Evolutionary conservation across 78 protist genomes (phyloP), one percentile per base, ranked within the genome.

Genomic region (Goniomonas avonlea): DNA sequence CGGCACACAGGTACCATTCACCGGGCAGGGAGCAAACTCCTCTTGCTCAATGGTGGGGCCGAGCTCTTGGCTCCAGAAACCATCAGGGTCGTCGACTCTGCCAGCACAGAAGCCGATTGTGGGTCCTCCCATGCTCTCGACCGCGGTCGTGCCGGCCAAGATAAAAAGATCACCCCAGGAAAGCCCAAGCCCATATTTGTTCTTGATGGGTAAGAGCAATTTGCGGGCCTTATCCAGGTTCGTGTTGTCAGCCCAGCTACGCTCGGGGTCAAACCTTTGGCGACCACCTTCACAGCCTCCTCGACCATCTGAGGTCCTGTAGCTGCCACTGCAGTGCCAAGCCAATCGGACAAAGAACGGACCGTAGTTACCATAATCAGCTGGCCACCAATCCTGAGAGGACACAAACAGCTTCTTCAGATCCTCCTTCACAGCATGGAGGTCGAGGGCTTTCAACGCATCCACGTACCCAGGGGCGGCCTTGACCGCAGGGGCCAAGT

Each of bases 131-230:
- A 81, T 81, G 8, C 41, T 1, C 56, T 77, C 71, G 65, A 81
- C 3, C 20, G 89, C 89, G 23, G 39, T 9, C 70, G 5, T 78
- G 35, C 90, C 90, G 7, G 86, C 66, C 50, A 81, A 58, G 3
- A 86, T 34, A 25, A 86, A 55, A 3, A 86, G 79, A 32, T 86
- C 90, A 35, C 81, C 90, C 90, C 90, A 86, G 27, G 84, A 70
- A n/a, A 86, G 55, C 38, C 35, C 55, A 25, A 2, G 17, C 32
- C 90, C 90, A 23, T 81, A 77, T 73, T 86, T 81, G 29, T 23
- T 5, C 69, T 86, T 86, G 61, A 86, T 70, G 17, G 90, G 86
- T 60, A 34, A 4, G 27, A 86, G 84, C 32, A 81, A 78, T 7
- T 32, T 0, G 3, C 84, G 76, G 2, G 78, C 82, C 63, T 85